Percentiles rank a stretch among this genome's conserved stretches.
Conservation (phyloP, 1,284 basidiomycete genomes). For the Rhodotorula glutinis region DNA sequence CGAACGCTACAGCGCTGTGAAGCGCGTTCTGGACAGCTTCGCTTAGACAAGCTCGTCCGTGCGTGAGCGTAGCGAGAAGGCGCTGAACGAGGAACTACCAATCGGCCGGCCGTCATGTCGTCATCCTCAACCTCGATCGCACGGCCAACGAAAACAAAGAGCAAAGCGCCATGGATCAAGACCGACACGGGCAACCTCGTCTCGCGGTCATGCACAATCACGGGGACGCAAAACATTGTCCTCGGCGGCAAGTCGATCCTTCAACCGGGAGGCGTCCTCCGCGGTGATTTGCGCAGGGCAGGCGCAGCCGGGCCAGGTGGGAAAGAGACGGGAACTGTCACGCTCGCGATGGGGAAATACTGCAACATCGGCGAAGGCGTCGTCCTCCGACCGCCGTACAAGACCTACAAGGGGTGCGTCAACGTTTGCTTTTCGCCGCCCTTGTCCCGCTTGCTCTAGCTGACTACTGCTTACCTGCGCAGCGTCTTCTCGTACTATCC, state of each 20-base stretch:
- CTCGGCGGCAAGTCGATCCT: constrained; percentile 97
- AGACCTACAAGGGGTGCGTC: constrained; percentile 69
- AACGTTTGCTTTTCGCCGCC: neutral
- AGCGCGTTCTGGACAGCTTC: too few species aligned
- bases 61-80: too few species aligned
- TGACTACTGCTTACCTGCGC: constrained; percentile 13
- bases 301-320: constrained; percentile 55
- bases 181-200: constrained; percentile 83
- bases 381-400: constrained; percentile 77
- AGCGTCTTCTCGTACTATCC: constrained; percentile 92
- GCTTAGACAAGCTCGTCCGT: too few species aligned
- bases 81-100: too few species aligned
- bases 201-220: constrained; percentile 85
- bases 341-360: constrained; percentile 87
- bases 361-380: constrained; percentile 85
- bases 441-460: neutral
- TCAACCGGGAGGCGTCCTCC: constrained; percentile 77
- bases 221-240: constrained; percentile 93
- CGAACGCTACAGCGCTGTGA: too few species aligned
- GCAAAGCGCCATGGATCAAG: constrained; percentile 27
- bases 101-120: neutral
- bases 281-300: constrained; percentile 67
- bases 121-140: neutral
- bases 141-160: neutral
- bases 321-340: constrained; percentile 82